These are phyloP conservation scores for Spatholobus suberectus DNA, from an alignment of 306 rosid genomes.

Conservation along the genomic window DNA sequence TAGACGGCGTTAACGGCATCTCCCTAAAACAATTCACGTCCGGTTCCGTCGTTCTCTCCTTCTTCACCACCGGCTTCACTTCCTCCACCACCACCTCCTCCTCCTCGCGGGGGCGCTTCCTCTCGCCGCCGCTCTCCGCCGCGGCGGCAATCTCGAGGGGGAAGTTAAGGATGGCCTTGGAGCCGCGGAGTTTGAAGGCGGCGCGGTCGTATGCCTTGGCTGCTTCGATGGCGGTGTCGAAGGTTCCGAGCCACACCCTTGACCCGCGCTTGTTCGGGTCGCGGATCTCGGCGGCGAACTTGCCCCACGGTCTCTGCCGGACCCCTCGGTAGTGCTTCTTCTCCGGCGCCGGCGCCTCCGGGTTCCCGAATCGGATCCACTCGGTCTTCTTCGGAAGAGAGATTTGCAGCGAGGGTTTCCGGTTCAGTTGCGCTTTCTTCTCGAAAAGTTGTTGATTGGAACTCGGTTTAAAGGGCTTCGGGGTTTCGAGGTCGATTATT, in stretches of 20 bases:
- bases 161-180: constrained; percentile 84
- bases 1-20: constrained; percentile 83
- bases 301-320: constrained; percentile 88
- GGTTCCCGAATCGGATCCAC: constrained; percentile 63
- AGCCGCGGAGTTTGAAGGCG: constrained; percentile 80
- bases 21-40: constrained; percentile 37
- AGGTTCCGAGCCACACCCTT: constrained; percentile 86
- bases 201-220: constrained; percentile 88
- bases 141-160: constrained; percentile 56
- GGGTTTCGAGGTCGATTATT: constrained; percentile 45
- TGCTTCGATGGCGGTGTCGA: constrained; percentile 80
- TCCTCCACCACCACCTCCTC: constrained; percentile 38
- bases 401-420: constrained; percentile 66
- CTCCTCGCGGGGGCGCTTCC: constrained; percentile 57
- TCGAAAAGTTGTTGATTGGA: background rate
- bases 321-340: constrained; percentile 74
- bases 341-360: constrained; percentile 33
- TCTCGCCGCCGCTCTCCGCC: background rate
- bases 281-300: constrained; percentile 87
- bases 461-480: background rate
- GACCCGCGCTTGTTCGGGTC: constrained; percentile 84
- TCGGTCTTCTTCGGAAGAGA: constrained; percentile 68
- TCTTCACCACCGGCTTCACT: constrained; percentile 52
- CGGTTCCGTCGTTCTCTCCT: constrained; percentile 50
- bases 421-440: constrained; percentile 29